phyloP scores from a whole-genome alignment of 2,329 filamentous ascomycete genomes.

The Thyridium curvatum region DNA sequence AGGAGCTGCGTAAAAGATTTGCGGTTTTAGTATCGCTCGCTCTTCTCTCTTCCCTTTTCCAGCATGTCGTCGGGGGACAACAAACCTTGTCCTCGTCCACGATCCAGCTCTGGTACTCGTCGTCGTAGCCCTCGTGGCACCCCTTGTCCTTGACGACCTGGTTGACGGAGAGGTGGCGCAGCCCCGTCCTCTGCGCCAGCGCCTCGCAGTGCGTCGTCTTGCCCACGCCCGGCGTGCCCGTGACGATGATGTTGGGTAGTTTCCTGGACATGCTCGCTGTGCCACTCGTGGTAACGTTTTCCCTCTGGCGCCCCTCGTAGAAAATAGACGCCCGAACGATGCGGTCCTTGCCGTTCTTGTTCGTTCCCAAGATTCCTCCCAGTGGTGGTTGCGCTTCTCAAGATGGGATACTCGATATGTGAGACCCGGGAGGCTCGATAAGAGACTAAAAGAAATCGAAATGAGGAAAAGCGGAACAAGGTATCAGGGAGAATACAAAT shows the following conservation, averaged over 20 bases:
- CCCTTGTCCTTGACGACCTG: conserved; percentile 82
- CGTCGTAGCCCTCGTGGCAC: conserved; percentile 84
- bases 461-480: too few relatives aligned
- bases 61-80: background rate
- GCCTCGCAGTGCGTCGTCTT: conserved; percentile 90
- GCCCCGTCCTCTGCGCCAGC: conserved; percentile 66
- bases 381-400: too few relatives aligned
- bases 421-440: too few relatives aligned
- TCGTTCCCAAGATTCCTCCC: too few relatives aligned
- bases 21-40: conserved; percentile 13
- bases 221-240: conserved; percentile 90
- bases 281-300: background rate
- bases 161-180: conserved; percentile 84
- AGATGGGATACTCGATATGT: too few relatives aligned
- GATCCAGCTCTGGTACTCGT: conserved; percentile 80
- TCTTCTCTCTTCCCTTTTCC: background rate
- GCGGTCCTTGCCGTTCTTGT: too few relatives aligned
- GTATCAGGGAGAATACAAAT: too few relatives aligned
- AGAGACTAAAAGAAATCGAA: too few relatives aligned
- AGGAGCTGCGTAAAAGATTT: conserved; percentile 51
- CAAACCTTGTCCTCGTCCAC: conserved; percentile 91
- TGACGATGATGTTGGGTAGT: conserved; percentile 85
- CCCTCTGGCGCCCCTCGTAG: background rate
- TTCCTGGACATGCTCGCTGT: conserved; percentile 30
- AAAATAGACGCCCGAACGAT: too few relatives aligned